phyloP scores from a whole-genome alignment of 176 grass and related monocot genomes.

The Guadua angustifolia region DNA sequence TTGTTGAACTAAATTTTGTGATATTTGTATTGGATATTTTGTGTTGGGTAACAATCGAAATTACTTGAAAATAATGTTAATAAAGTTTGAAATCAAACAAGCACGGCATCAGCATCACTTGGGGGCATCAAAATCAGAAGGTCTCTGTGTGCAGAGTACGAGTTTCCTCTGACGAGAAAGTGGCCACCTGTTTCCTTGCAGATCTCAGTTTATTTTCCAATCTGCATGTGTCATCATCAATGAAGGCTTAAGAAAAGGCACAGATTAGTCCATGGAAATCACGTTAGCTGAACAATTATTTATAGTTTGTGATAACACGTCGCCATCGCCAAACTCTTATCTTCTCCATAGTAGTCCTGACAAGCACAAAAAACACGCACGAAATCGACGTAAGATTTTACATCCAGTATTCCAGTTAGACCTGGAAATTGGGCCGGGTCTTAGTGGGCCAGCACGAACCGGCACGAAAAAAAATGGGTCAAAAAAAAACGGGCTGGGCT shows the following conservation, averaged over 20 bases:
- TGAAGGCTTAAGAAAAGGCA: constrained; percentile 15
- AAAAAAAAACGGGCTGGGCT: no score
- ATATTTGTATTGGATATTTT: not conserved
- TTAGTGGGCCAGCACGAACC: no score
- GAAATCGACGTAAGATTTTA: not conserved
- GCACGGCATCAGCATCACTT: not conserved
- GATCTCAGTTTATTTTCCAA: not conserved
- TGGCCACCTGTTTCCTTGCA: constrained; percentile 1
- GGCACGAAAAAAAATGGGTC: no score
- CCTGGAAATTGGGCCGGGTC: no score
- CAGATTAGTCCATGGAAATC: constrained; percentile 39
- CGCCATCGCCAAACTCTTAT: not conserved
- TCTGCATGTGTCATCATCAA: constrained; percentile 24
- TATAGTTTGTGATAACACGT: not conserved
- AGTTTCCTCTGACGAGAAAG: constrained; percentile 4
- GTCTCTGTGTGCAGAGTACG: not conserved
- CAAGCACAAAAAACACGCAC: constrained; percentile 11
- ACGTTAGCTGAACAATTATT: constrained; percentile 1
- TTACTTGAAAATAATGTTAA: not conserved
- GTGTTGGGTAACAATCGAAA: not conserved
- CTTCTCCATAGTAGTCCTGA: not conserved
- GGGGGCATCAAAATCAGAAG: constrained; percentile 10
- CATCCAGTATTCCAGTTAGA: no score
- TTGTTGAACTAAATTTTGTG: not conserved
- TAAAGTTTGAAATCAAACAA: not conserved